Conservation (phyloP, 1,139 yeast species). For the Blastobotrys capitulatus region DNA sequence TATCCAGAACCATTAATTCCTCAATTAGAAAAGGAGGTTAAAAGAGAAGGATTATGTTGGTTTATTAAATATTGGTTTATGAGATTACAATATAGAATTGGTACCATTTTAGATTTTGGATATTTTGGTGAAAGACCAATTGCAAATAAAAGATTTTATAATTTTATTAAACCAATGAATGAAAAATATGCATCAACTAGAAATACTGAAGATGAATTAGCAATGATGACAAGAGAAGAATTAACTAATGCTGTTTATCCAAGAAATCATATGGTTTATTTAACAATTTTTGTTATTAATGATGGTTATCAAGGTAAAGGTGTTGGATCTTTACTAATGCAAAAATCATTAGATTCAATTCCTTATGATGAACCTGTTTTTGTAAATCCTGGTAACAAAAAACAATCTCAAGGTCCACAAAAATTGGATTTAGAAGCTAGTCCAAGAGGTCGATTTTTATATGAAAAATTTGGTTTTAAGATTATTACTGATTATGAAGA, state of each 20-base stretch:
- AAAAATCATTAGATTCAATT: conserved; percentile 15
- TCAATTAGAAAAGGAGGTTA: conserved; percentile 10
- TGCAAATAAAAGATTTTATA: not conserved
- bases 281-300: conserved; percentile 19
- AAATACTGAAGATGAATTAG: not conserved
- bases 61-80: not conserved
- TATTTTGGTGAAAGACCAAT: not conserved
- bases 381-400: not conserved
- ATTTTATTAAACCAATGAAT: not conserved
- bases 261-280: conserved; percentile 6
- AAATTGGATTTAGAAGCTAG: conserved; percentile 10
- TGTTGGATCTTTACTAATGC: conserved; percentile 38
- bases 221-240: conserved; percentile 3
- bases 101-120: not conserved
- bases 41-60: conserved; percentile 8
- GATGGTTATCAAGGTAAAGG: conserved; percentile 34
- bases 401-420: conserved; percentile 7
- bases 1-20: conserved; percentile 12
- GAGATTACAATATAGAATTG: not conserved
- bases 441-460: conserved; percentile 3
- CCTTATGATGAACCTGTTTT: conserved; percentile 8
- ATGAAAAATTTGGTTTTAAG: conserved; percentile 8
- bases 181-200: not conserved
- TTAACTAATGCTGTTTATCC: conserved; percentile 6
- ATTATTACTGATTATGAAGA: not conserved